Conservation (phyloP, 225 moss, liverwort and hornwort species). For the Thuidium tamariscinum region DNA sequence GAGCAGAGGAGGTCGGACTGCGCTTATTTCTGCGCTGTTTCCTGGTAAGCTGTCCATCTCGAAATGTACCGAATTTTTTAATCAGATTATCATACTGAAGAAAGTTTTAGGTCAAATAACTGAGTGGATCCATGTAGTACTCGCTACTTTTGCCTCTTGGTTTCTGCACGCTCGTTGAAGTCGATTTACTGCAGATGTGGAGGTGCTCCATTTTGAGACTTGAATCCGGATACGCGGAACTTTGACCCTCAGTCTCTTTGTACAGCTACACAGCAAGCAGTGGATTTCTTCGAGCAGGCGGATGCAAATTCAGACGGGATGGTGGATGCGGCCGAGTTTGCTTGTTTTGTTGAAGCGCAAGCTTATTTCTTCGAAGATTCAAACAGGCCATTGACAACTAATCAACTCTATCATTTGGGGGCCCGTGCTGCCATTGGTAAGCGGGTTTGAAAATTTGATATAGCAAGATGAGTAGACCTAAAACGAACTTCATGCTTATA, state of each 20-base stretch:
- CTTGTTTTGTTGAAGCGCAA: conserved; percentile 52
- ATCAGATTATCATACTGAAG: not conserved
- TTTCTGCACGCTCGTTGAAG: not conserved
- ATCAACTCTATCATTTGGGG: conserved; percentile 36
- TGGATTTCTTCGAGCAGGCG: conserved; percentile 40
- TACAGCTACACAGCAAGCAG: conserved; percentile 29
- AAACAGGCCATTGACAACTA: conserved; percentile 25
- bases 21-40: conserved; percentile 47
- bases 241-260: not conserved
- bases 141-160: not conserved
- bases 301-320: conserved; percentile 56
- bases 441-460: not conserved
- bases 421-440: conserved; percentile 58
- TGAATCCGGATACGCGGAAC: not conserved
- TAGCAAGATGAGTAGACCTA: not conserved
- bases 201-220: not conserved
- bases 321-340: conserved; percentile 54
- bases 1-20: conserved; percentile 25
- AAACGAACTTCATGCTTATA: not conserved
- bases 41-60: conserved; percentile 8
- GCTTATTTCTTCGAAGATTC: conserved; percentile 36
- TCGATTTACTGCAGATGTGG: not conserved
- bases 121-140: not conserved
- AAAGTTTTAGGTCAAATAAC: not conserved
- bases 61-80: not conserved